Evolutionary conservation across 2,329 filamentous ascomycete species (phyloP).

Genomic region (Xylaria sp.): DNA sequence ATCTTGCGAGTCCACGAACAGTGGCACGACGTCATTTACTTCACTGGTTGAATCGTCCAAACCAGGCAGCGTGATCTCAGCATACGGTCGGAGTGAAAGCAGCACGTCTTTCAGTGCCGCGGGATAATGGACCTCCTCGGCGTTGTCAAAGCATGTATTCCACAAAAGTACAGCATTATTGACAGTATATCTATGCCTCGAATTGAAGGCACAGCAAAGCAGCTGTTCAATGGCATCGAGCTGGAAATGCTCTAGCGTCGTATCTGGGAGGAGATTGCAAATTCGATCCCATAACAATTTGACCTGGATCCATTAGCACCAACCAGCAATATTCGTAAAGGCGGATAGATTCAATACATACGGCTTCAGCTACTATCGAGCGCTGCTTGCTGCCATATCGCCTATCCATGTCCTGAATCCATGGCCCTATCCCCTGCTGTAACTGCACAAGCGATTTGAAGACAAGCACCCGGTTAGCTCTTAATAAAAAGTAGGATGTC

Average conservation of each 20-base stretch:
- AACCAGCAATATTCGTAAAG: not conserved
- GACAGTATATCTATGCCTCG: constrained; percentile 66
- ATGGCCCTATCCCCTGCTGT: constrained; percentile 70
- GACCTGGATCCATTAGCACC: constrained; percentile 54
- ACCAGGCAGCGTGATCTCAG: constrained; percentile 60
- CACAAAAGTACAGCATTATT: constrained; percentile 67
- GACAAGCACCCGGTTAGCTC: constrained; percentile 62
- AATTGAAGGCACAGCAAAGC: constrained; percentile 67
- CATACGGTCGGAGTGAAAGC: constrained; percentile 66
- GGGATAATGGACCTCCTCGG: constrained; percentile 72
- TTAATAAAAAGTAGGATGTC: constrained; percentile 63
- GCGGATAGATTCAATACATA: constrained; percentile 52
- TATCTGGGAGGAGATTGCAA: constrained; percentile 54
- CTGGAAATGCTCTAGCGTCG: constrained; percentile 56
- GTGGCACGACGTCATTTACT: constrained; percentile 54
- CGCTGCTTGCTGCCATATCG: constrained; percentile 57
- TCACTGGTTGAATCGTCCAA: constrained; percentile 54
- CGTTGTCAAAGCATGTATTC: constrained; percentile 75
- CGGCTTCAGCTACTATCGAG: constrained; percentile 56
- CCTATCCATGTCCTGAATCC: constrained; percentile 69
- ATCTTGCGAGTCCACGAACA: constrained; percentile 63
- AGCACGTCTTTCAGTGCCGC: constrained; percentile 71
- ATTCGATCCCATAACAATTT: constrained; percentile 63
- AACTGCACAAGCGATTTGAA: constrained; percentile 67
- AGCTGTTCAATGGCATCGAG: constrained; percentile 66